These are phyloP conservation scores for Umbelopsis vinacea DNA, from an alignment of 192 early-diverging fungal species.

Conservation along the genomic window DNA sequence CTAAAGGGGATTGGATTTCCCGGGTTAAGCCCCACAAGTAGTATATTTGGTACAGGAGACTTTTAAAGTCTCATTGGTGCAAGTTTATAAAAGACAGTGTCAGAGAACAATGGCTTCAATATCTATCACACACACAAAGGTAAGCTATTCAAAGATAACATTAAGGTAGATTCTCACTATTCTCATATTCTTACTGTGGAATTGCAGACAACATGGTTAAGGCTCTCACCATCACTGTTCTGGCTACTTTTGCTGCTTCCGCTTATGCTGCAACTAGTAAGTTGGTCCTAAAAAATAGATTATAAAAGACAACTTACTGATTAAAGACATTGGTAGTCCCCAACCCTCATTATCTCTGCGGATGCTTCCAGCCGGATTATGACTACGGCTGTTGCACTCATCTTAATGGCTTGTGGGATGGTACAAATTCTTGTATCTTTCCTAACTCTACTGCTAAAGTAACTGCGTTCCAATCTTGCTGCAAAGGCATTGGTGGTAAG, in stretches of 20 bases:
- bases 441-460: not conserved
- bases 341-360: not conserved
- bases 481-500: not conserved
- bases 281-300: too few species aligned
- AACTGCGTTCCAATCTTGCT: not conserved
- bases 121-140: not conserved
- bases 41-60: not conserved
- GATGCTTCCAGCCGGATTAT: not conserved
- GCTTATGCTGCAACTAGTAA: constrained; percentile 12
- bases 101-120: not conserved
- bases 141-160: not conserved
- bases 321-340: too few species aligned
- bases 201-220: constrained; percentile 7
- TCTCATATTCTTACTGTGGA: not conserved
- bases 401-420: not conserved
- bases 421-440: not conserved
- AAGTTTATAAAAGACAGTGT: not conserved
- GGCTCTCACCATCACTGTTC: not conserved
- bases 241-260: not conserved
- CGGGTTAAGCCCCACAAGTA: not conserved
- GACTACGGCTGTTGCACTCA: not conserved
- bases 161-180: not conserved
- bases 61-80: not conserved
- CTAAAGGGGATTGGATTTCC: not conserved
- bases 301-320: too few species aligned